Conservation (phyloP, 164 flowering plant species). For the Aristolochia fimbriata region DNA sequence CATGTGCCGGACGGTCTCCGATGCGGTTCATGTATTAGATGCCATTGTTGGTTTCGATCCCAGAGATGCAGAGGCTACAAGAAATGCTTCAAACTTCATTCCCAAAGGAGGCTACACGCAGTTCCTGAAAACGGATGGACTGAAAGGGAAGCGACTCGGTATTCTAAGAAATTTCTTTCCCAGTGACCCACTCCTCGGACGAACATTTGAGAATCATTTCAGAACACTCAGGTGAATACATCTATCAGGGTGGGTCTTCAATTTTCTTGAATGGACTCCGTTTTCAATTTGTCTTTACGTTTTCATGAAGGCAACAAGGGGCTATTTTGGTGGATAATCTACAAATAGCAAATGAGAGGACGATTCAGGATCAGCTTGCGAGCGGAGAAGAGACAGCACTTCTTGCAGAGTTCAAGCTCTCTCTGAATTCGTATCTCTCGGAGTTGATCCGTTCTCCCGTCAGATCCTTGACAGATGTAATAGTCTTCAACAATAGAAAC, state of each 20-base stretch:
- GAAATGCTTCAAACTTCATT: constrained; percentile 30
- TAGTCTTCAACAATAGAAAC: constrained; percentile 36
- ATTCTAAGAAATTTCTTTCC: constrained; percentile 12
- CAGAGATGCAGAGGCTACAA: constrained; percentile 35
- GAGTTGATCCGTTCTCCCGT: constrained; percentile 42
- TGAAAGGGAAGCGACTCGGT: constrained; percentile 49
- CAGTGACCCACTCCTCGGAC: not conserved
- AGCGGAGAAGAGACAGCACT: constrained; percentile 26
- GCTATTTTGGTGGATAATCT: constrained; percentile 40
- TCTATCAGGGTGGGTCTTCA: no score
- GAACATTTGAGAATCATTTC: constrained; percentile 23
- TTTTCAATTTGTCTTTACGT: not conserved
- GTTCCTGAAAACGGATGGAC: constrained; percentile 44
- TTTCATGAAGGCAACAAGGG: constrained; percentile 24
- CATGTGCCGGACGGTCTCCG: constrained; percentile 57
- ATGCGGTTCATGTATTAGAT: constrained; percentile 57
- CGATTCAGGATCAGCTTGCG: constrained; percentile 8
- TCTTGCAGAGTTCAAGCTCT: constrained; percentile 39
- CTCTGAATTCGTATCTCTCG: constrained; percentile 30
- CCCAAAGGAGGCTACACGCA: constrained; percentile 57
- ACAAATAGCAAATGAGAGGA: constrained; percentile 20
- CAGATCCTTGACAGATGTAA: constrained; percentile 39
- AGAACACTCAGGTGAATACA: constrained; percentile 23
- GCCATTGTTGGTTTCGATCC: constrained; percentile 49
- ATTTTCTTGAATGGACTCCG: no score